Conservation (phyloP, 1,284 basidiomycete genomes). For the Porogramme epimiltina region DNA sequence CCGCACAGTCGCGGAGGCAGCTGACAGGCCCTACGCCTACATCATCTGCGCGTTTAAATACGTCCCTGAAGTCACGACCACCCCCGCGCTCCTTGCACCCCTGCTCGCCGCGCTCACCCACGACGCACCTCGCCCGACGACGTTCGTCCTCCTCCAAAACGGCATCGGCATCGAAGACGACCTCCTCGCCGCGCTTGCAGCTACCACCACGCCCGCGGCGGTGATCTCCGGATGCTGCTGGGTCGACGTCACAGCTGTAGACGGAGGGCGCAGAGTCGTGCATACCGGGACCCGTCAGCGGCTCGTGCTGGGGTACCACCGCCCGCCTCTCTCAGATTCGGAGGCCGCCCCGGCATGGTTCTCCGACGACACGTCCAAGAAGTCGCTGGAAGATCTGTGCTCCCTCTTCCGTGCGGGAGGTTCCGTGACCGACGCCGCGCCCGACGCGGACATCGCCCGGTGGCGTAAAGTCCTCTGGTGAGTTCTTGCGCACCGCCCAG, state of each 20-base stretch:
- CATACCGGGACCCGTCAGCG: conserved; percentile 36
- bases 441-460: conserved; percentile 42
- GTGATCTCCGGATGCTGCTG: conserved; percentile 42
- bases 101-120: conserved; percentile 23
- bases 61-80: conserved; percentile 36
- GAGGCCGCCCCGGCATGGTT: conserved; percentile 2
- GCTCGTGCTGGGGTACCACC: conserved; percentile 38
- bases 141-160: conserved; percentile 41
- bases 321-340: conserved; percentile 11
- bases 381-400: conserved; percentile 32
- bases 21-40: conserved; percentile 35
- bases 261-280: conserved; percentile 31
- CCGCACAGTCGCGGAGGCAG: conserved; percentile 33
- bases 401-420: conserved; percentile 38
- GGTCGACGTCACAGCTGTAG: conserved; percentile 40
- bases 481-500: conserved; percentile 7
- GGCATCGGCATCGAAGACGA: conserved; percentile 43
- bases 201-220: neutral
- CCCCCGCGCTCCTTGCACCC: conserved; percentile 32
- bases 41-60: conserved; percentile 38
- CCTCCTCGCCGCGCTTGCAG: conserved; percentile 29
- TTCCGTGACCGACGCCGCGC: conserved; percentile 31
- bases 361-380: conserved; percentile 23
- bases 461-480: conserved; percentile 49
- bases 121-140: conserved; percentile 7